Evolutionary conservation across 2,329 filamentous ascomycete species (phyloP), one percentile per base, ranked within the genome.

Genomic region (Epichloe typhina): DNA sequence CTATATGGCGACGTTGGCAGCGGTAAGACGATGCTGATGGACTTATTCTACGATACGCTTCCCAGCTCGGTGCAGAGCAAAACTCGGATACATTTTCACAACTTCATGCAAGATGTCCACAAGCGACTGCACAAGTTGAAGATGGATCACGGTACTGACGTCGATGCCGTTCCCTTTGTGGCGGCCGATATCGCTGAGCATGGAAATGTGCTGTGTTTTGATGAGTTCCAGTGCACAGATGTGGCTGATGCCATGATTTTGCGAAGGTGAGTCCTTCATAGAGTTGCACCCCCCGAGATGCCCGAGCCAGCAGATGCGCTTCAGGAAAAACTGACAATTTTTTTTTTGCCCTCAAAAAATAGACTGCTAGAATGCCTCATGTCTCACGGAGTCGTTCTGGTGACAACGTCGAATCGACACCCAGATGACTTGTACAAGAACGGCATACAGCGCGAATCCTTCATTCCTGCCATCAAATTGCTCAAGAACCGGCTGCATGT

Each of bases 11-110:
- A 98, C 65, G 93, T 98, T 2, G 93, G 93, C 40, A 94, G 88
- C 61, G 93, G 93, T 55, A 98, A 98, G 75, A 98, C 93, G 2
- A 98, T 98, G 93, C 75, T 98, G 63, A 98, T 98, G 93, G 91
- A 98, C 64, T 74, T 98, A 47, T 96, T 97, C 67, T 95, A 90
- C 71, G 90, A 97, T 56, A 96, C 91, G 0, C 72, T 97, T 21
- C 93, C 93, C 0, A 66, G 72, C 15, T 84, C 84, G 53, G 89
- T 97, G 56, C 77, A 75, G 52, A 80, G 82, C 35, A 96, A 95
- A 72, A 94, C 84, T 45, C 79, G 93, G 46, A 96, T 98, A 62
- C 93, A 98, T 72, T 98, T 98, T 69, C 89, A 97, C 73, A 95
- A 95, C 66, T 98, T 98, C 73, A 98, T 98, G 93, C 93, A 97